Percentiles rank a stretch among this genome's conserved stretches.
These are phyloP conservation scores for Alternaria rosae DNA, from an alignment of 2,329 filamentous ascomycete species.

Conservation along the genomic window DNA sequence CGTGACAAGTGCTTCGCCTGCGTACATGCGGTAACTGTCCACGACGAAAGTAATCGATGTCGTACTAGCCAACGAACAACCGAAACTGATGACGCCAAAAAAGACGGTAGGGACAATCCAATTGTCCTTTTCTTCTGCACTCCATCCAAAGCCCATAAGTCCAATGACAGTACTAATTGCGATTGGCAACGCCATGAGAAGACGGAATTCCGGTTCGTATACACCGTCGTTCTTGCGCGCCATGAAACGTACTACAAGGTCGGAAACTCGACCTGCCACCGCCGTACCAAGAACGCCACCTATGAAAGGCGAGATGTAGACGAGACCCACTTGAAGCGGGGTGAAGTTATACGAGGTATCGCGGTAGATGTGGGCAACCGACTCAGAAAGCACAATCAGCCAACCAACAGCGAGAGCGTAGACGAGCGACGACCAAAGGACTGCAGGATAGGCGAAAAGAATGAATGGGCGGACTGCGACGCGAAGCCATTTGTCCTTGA, in stretches of 20 bases:
- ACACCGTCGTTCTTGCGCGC: constrained; percentile 86
- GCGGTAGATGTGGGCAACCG: constrained; percentile 81
- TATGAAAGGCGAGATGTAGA: constrained; percentile 90
- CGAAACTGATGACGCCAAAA: constrained; percentile 91
- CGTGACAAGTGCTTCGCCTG: constrained; percentile 91
- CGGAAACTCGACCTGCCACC: constrained; percentile 86
- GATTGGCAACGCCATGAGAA: constrained; percentile 75
- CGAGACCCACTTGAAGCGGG: constrained; percentile 79
- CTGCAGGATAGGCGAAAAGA: constrained; percentile 84
- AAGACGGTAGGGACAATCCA: constrained; percentile 96
- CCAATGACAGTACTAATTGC: constrained; percentile 80
- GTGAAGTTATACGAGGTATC: constrained; percentile 79
- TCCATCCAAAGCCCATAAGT: constrained; percentile 97
- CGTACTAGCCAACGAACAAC: constrained; percentile 87
- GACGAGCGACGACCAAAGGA: constrained; percentile 85
- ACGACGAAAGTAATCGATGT: constrained; percentile 94
- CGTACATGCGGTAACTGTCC: constrained; percentile 91
- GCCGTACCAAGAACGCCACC: constrained; percentile 79
- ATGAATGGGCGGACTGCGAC: constrained; percentile 83
- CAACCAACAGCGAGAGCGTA: constrained; percentile 91
- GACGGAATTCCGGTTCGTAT: constrained; percentile 86
- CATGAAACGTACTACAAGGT: constrained; percentile 84
- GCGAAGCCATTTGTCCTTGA: constrained; percentile 77
- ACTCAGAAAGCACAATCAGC: constrained; percentile 94
- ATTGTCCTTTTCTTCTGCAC: constrained; percentile 72